These are phyloP conservation scores for Mycena haematopus DNA, from an alignment of 768 basidiomycete genomes.

Conservation along the genomic window DNA sequence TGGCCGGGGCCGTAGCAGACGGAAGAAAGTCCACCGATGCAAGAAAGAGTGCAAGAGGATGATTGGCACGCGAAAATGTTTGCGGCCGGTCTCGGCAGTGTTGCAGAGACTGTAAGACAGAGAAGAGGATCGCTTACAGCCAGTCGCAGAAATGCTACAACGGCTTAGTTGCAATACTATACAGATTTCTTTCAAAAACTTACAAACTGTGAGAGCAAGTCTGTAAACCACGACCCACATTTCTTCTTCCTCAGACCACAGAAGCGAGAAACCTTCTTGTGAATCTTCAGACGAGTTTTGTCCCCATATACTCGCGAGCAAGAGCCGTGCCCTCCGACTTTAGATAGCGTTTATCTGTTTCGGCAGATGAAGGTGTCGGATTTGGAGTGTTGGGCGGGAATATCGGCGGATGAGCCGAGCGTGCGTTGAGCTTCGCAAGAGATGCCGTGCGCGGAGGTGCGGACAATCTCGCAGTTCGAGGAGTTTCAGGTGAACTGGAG, in stretches of 20 bases:
- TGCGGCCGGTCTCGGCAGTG: constrained; percentile 83
- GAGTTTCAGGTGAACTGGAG: constrained; percentile 40
- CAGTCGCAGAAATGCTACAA: constrained; percentile 75
- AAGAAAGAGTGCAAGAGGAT: constrained; percentile 51
- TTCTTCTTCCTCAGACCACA: constrained; percentile 66
- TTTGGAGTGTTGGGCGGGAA: constrained; percentile 85
- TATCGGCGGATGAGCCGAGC: constrained; percentile 64
- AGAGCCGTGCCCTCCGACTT: constrained; percentile 77
- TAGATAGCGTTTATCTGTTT: constrained; percentile 78
- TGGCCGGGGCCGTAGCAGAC: constrained; percentile 34
- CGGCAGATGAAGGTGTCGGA: constrained; percentile 77
- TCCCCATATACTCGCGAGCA: constrained; percentile 80
- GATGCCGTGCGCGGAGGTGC: constrained; percentile 65
- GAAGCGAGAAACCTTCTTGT: constrained; percentile 64
- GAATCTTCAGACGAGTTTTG: constrained; percentile 53
- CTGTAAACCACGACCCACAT: constrained; percentile 85
- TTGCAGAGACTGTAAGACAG: constrained; percentile 85
- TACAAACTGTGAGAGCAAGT: constrained; percentile 80
- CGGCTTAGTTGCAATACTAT: background rate
- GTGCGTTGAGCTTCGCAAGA: constrained; percentile 44
- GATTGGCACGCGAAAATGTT: constrained; percentile 46
- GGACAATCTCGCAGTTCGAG: constrained; percentile 46
- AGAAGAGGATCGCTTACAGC: constrained; percentile 76
- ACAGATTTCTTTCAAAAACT: constrained; percentile 38
- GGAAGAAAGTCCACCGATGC: constrained; percentile 44